These are phyloP conservation scores for Elaphomyces granulatus DNA, from an alignment of 495 filamentous ascomycete genomes.

Conservation along the genomic window DNA sequence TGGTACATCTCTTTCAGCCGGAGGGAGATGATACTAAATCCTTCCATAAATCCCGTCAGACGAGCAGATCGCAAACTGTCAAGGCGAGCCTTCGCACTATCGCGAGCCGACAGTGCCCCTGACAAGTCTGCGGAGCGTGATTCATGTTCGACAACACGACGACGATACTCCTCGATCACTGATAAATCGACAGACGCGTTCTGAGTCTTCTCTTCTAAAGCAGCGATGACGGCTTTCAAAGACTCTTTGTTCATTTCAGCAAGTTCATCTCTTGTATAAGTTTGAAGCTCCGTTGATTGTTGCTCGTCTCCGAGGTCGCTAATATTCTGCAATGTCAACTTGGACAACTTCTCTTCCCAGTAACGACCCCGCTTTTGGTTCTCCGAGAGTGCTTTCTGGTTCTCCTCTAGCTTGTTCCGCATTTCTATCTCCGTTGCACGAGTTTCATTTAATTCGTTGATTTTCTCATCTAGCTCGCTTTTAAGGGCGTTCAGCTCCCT, in stretches of 20 bases:
- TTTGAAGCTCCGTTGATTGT: conserved; percentile 48
- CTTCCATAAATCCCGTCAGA: conserved; percentile 96
- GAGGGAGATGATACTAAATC: conserved; percentile 87
- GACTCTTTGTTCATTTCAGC: conserved; percentile 80
- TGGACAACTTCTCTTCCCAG: conserved; percentile 80
- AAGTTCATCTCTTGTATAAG: conserved; percentile 80
- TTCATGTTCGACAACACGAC: conserved; percentile 73
- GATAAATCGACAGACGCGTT: conserved; percentile 78
- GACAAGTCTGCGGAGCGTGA: conserved; percentile 68
- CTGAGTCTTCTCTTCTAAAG: conserved; percentile 83
- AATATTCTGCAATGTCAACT: conserved; percentile 60
- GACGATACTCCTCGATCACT: conserved; percentile 86
- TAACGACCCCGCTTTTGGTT: conserved; percentile 73
- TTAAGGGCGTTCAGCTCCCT: conserved; percentile 68
- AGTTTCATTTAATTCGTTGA: conserved; percentile 74
- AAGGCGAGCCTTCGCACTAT: conserved; percentile 74
- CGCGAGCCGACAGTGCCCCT: conserved; percentile 57
- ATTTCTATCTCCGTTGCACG: conserved; percentile 91
- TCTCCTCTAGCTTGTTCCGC: conserved; percentile 94
- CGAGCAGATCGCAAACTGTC: conserved; percentile 82
- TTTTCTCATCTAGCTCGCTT: conserved; percentile 72
- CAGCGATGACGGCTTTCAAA: conserved; percentile 76
- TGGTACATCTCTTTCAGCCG: conserved; percentile 99
- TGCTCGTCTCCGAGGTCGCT: conserved; percentile 50
- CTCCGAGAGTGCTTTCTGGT: conserved; percentile 74